These are phyloP conservation scores for Xylariaceae sp. DNA, from an alignment of 2,329 filamentous ascomycete species.

Conservation along the genomic window DNA sequence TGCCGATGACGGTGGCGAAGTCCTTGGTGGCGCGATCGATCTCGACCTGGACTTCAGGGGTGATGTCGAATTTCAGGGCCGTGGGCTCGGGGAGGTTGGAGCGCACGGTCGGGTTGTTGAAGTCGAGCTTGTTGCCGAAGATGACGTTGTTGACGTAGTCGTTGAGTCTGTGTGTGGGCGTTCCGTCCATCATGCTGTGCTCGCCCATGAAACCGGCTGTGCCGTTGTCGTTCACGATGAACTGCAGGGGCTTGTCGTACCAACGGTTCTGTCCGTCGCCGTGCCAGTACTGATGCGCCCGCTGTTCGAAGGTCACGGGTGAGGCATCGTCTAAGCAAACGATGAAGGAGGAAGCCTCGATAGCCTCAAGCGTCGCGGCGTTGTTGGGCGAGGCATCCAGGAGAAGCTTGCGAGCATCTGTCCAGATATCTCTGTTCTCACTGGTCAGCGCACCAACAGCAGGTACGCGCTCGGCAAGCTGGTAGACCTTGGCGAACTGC, in stretches of 20 bases:
- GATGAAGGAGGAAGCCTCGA: slow-evolving; percentile 85
- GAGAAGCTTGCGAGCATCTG: slow-evolving; percentile 72
- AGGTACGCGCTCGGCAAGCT: slow-evolving; percentile 64
- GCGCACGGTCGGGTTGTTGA: slow-evolving; percentile 70
- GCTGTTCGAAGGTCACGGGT: slow-evolving; percentile 91
- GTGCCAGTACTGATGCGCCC: slow-evolving; percentile 95
- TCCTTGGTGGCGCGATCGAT: slow-evolving; percentile 73
- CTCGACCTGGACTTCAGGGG: slow-evolving; percentile 65
- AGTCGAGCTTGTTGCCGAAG: slow-evolving; percentile 90
- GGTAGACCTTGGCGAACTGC: slow-evolving; percentile 81
- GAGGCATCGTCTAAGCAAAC: slow-evolving; percentile 89
- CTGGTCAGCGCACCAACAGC: slow-evolving; percentile 81
- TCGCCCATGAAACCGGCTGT: slow-evolving; percentile 97
- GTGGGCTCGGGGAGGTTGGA: slow-evolving; percentile 79
- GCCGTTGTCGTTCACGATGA: slow-evolving; percentile 97
- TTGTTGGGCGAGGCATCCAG: slow-evolving; percentile 75
- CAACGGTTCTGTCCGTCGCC: slow-evolving; percentile 92
- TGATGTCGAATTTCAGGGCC: slow-evolving; percentile 72
- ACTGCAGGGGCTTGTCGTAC: slow-evolving; percentile 97
- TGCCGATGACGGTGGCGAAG: slow-evolving; percentile 74
- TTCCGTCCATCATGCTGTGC: slow-evolving; percentile 99
- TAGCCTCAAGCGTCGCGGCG: slow-evolving; percentile 67
- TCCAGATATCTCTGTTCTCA: slow-evolving; percentile 91
- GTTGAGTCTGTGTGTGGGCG: slow-evolving; percentile 92
- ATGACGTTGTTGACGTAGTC: slow-evolving; percentile 91